Evolutionary conservation across 345 rosid species (phyloP), one percentile per base, ranked within the genome.

Genomic region (Kandelia obovata): DNA sequence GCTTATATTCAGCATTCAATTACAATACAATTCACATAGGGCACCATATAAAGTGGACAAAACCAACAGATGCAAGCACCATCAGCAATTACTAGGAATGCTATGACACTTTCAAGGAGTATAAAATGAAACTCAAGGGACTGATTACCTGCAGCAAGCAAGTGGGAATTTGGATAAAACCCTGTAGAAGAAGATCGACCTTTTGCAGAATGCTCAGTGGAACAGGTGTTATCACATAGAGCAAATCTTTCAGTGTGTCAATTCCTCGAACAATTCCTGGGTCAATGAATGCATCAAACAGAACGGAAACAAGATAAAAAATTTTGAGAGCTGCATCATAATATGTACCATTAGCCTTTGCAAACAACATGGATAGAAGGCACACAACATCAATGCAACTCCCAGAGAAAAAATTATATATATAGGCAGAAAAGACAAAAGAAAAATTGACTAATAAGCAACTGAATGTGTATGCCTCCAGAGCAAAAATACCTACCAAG

Each of bases 241-340:
- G 80, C 68, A 86, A 61, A 53, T 89, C 89, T 73, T 83, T 90
- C 62, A 73, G 68, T 0, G 81, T 73, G 83, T 95, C 99, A 32
- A 92, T 85, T 56, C 94, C 96, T 77, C 99, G 83, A 64, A 95
- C 90, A 67, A 95, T 88, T 65, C 98, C 99, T 95, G 78, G 69
- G n/a, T 57, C 63, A 53, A 73, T 39, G 34, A 35, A 55, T 43
- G 60, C 70, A 62, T 6, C 20, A 66, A 55, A 28, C 43, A 58
- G 68, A 62, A 61, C 17, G 27, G 58, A 46, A 70, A 25, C 53
- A 61, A 5, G n/a, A 39, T 35, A 15, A 23, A 64, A 19, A 32
- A 8, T 20, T 16, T 20, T 37, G 58, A 56, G 31, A 56, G 28
- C 31, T 25, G 28, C 31, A 25, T 21, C 2, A 5, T 56, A 19